Conservation (phyloP, 768 basidiomycete genomes). For the Russula lepida region DNA sequence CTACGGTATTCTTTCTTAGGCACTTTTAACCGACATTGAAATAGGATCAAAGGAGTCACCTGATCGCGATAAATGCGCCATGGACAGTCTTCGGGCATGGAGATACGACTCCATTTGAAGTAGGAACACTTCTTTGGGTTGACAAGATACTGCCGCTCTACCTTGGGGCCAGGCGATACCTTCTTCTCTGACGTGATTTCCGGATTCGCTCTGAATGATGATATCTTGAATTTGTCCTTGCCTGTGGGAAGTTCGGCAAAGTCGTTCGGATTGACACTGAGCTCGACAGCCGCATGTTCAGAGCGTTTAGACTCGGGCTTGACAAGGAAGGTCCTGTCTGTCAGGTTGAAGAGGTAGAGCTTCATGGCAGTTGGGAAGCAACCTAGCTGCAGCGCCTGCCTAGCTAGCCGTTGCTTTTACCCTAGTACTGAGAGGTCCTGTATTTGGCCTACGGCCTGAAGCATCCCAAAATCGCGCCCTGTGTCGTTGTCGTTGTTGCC, state of each 20-base stretch:
- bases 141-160: conserved; percentile 6
- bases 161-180: conserved; percentile 6
- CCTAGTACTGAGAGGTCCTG: background rate
- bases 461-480: too few relatives aligned
- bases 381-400: background rate
- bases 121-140: background rate
- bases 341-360: conserved; percentile 33
- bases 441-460: background rate
- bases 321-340: conserved; percentile 26
- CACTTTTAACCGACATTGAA: background rate
- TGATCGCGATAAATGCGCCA: conserved; percentile 51
- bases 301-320: background rate
- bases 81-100: conserved; percentile 37
- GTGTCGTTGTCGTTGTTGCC: too few relatives aligned
- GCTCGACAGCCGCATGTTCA: background rate
- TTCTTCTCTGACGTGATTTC: conserved; percentile 23
- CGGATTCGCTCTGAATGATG: background rate
- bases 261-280: background rate
- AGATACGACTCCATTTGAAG: conserved; percentile 28
- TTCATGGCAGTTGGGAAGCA: conserved; percentile 16
- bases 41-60: conserved; percentile 31
- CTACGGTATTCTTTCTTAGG: conserved; percentile 28
- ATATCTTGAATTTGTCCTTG: conserved; percentile 1
- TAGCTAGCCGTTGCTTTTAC: background rate
- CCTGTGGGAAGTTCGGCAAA: conserved; percentile 17